A percentile compares a stretch with the other conserved stretches of the same genome.
phyloP scores from a whole-genome alignment of 108 stramenopile species.

The Schizochytrium sp. region DNA sequence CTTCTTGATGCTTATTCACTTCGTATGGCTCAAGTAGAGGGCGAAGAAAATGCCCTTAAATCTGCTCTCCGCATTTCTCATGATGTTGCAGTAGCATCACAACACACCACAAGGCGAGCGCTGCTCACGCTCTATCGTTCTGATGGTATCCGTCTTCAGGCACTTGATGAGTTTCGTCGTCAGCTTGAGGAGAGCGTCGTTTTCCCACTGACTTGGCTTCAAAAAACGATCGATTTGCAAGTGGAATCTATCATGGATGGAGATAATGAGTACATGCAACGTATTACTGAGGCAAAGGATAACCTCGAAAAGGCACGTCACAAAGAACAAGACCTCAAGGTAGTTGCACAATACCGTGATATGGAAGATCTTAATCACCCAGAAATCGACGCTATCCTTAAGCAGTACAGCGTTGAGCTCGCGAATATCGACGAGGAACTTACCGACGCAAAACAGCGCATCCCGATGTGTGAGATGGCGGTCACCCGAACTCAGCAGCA shows the following conservation, averaged over 20 bases:
- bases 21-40: not conserved
- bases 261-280: not conserved
- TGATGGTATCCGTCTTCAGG: slow-evolving; percentile 29
- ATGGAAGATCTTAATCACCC: slow-evolving; percentile 24
- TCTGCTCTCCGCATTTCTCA: slow-evolving; percentile 45
- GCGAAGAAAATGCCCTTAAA: not conserved
- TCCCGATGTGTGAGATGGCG: slow-evolving; percentile 1
- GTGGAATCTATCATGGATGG: slow-evolving; percentile 18
- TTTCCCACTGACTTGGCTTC: slow-evolving; percentile 21
- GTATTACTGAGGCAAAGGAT: not conserved
- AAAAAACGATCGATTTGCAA: slow-evolving; percentile 8
- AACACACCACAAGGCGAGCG: slow-evolving; percentile 4
- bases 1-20: not conserved
- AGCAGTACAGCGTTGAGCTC: not conserved
- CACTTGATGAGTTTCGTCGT: slow-evolving; percentile 31
- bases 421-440: slow-evolving; percentile 14
- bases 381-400: not conserved
- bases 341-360: not conserved
- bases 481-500: not conserved
- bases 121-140: slow-evolving; percentile 15
- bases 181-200: slow-evolving; percentile 42
- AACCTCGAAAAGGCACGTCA: not conserved
- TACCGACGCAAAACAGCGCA: not conserved
- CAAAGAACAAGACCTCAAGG: not conserved
- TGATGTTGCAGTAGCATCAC: slow-evolving; percentile 43